Evolutionary conservation across 2,329 filamentous ascomycete species (phyloP), one percentile per base, ranked within the genome.

Genomic region (Aspergillus bombycis): DNA sequence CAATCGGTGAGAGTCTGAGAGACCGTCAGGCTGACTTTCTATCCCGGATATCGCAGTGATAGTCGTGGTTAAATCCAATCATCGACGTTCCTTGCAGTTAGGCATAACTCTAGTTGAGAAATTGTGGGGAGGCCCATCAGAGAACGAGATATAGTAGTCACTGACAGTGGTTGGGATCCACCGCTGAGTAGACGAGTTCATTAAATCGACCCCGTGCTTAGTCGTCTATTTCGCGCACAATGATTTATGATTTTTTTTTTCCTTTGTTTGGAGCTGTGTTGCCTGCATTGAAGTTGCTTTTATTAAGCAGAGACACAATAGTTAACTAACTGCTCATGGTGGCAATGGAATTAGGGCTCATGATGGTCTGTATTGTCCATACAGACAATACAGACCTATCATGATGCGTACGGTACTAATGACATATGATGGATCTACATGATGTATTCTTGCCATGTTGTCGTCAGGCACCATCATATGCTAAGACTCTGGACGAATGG

Each of bases 11-110:
- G 14, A 50, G 26, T 23, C 12, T 28, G 41, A 19, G n/a, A 50
- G 26, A 23, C 12, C 41, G 43, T 63, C 52, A 63, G 61, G 61
- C 61, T 46, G 59, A 61, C 26, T 46, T 32, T 23, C 59, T 38
- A 52, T 57, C 54, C 28, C 55, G 46, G 55, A 46, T 57, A 50
- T 57, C 23, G 52, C 30, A 61, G 14, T 61, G 59, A 57, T 61
- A 38, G 38, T 41, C 57, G 46, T 14, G 5, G 52, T 34, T 1
- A 6, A 14, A 36, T 54, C 52, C 52, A 54, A 54, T 54, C 52
- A 54, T 36, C 21, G 52, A 16, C 6, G 30, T n/a, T 36, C 3
- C 4, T 36, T 10, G 28, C 28, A 4, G 28, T 54, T 54, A 54
- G 52, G 32, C 52, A 54, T 54, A 54, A 54, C 52, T 53, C 30